Conservation (phyloP, 2,329 filamentous ascomycete genomes). For the Talaromyces islandicus region DNA sequence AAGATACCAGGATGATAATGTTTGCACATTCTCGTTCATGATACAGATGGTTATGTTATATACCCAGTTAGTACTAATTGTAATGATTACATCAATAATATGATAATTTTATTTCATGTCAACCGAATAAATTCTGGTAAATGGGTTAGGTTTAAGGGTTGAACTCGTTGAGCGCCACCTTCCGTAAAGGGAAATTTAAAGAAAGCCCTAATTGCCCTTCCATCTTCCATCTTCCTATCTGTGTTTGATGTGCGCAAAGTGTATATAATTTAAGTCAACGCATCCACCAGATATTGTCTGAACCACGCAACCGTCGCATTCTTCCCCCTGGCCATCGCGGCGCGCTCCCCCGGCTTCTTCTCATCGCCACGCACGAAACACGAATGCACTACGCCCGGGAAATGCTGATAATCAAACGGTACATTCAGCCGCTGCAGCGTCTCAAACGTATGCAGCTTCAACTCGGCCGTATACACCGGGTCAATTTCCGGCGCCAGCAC, state of each 20-base stretch:
- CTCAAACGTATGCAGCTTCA: constrained; percentile 41
- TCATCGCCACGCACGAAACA: constrained; percentile 41
- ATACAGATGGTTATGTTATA: neutral
- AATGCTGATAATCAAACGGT: constrained; percentile 47
- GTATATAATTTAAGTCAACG: too few relatives aligned
- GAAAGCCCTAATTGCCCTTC: neutral
- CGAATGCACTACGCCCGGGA: constrained; percentile 45
- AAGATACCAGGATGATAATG: neutral
- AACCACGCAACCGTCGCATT: constrained; percentile 45
- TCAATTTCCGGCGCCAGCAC: constrained; percentile 49
- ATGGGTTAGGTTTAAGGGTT: neutral
- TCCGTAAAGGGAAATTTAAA: neutral
- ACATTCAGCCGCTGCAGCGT: constrained; percentile 34
- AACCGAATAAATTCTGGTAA: too few relatives aligned
- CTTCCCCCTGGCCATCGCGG: constrained; percentile 45
- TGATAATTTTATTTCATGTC: neutral
- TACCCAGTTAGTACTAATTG: neutral
- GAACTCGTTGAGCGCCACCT: neutral
- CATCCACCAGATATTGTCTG: constrained; percentile 14
- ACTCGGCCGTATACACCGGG: constrained; percentile 34
- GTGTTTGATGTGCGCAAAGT: too few relatives aligned
- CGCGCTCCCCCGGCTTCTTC: constrained; percentile 33
- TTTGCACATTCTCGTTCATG: too few relatives aligned
- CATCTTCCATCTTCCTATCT: neutral
- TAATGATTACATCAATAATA: neutral